Base-by-base conservation (phyloP, 2,329 filamentous ascomycete species). In the Aureobasidium pullulans region DNA sequence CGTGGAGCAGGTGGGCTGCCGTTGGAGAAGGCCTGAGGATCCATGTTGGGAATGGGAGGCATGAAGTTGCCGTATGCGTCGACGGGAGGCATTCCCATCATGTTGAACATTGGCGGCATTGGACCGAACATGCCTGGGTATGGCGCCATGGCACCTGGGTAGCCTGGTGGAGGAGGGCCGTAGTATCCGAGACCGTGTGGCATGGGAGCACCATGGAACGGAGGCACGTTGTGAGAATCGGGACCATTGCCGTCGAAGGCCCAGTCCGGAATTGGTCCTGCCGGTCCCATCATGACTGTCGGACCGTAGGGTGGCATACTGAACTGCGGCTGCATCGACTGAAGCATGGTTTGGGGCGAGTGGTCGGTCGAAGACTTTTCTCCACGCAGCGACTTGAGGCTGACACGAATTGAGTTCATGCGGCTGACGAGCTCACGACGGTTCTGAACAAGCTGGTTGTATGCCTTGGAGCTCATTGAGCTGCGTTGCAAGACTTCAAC, bases 401-500 rank as follows among this genome's bases (percentile, higher is more conserved):
- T 66, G 59, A 68, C 69, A 52, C 71, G 71, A 16, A 73, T 64
- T 34, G 66, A 65, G 65, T 73, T 71, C 62, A 70, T 62, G 23
- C 62, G 62, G 39, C 57, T 64, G 53, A 72, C 67, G 23, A 73
- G 64, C 42, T 71, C 67, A 29, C 68, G 66, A 40, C 71, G 71
- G 60, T 67, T 69, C 32, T 64, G 62, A 36, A 71, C 60, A 8
- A 74, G 66, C 37, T 67, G 66, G 9, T 67, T 64, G 61, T 66
- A 70, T 32, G 69, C 67, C 40, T 61, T 62, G 53, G 66, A 66
- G 34, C 62, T 61, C 69, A 74, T 69, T 11, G 64, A 64, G 39
- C 66, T 65, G 34, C 69, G 67, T 53, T 72, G 68, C 23, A 72
- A 64, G 28, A 71, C 72, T 59, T 73, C 72, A 2, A 67, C 67